These are phyloP conservation scores for Saccharomyces uvarum DNA, from an alignment of 1,139 yeast species.

Conservation along the genomic window DNA sequence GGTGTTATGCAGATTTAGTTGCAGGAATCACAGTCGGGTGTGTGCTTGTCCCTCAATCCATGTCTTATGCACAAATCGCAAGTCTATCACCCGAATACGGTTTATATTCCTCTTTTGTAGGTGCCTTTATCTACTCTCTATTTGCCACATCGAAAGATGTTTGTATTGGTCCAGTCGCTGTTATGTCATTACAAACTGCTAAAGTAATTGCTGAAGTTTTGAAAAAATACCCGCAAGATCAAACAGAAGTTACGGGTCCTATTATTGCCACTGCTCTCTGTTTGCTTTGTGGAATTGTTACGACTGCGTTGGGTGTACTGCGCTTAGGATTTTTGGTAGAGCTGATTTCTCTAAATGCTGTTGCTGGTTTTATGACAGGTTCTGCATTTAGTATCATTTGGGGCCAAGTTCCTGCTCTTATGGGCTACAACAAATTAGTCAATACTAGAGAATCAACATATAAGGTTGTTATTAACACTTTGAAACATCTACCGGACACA, in stretches of 20 bases:
- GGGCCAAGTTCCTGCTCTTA: conserved; percentile 84
- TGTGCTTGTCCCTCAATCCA: conserved; percentile 88
- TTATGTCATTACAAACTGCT: conserved; percentile 82
- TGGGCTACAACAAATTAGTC: conserved; percentile 64
- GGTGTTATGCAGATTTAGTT: conserved; percentile 77
- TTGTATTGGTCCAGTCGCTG: conserved; percentile 95
- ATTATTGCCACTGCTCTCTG: conserved; percentile 75
- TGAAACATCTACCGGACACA: conserved; percentile 63
- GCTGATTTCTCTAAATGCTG: conserved; percentile 85
- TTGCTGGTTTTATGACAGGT: conserved; percentile 92
- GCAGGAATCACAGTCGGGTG: conserved; percentile 93
- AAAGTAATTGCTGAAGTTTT: conserved; percentile 66
- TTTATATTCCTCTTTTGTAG: conserved; percentile 83
- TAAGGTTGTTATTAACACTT: conserved; percentile 58
- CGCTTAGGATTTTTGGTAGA: conserved; percentile 85
- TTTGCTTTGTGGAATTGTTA: conserved; percentile 75
- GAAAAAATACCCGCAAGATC: conserved; percentile 28
- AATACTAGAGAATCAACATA: conserved; percentile 71
- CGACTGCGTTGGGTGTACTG: conserved; percentile 73
- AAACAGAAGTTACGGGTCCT: conserved; percentile 40
- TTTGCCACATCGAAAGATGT: conserved; percentile 96
- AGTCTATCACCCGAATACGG: conserved; percentile 78
- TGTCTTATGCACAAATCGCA: conserved; percentile 91
- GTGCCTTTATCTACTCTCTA: conserved; percentile 79
- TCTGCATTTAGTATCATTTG: conserved; percentile 75